Percentiles rank a stretch among this genome's conserved stretches.
Conservation (phyloP, 2,329 filamentous ascomycete genomes). For the Colletotrichum chrysophilum region DNA sequence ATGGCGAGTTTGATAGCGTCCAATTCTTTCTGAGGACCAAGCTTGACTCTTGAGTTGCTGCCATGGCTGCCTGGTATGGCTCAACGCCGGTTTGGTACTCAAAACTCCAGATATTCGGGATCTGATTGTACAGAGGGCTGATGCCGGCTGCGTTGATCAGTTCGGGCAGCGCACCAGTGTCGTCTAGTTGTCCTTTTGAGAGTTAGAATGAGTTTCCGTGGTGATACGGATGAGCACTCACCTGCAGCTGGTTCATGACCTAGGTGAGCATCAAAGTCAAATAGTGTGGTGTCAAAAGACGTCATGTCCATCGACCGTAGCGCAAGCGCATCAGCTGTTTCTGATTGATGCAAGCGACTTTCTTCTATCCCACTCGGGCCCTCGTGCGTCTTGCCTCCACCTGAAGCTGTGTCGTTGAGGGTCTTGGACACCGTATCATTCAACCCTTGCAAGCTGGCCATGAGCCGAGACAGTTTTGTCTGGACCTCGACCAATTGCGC, state of each 20-base stretch:
- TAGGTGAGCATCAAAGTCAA: not conserved
- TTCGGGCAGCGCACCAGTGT: not conserved
- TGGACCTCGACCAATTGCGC: slow-evolving; percentile 33
- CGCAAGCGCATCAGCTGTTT: not conserved
- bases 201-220: not conserved
- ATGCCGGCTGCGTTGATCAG: slow-evolving; percentile 7
- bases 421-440: slow-evolving; percentile 28
- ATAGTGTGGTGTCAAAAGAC: not conserved
- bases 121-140: slow-evolving; percentile 26
- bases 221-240: not conserved
- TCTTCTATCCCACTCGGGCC: not conserved
- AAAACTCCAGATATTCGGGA: slow-evolving; percentile 34
- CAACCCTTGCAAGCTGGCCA: slow-evolving; percentile 29
- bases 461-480: slow-evolving; percentile 26
- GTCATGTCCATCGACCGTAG: not conserved
- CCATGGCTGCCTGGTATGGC: slow-evolving; percentile 29
- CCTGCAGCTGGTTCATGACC: not conserved
- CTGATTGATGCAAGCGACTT: not conserved
- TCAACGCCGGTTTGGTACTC: slow-evolving; percentile 35
- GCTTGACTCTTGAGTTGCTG: slow-evolving; percentile 25
- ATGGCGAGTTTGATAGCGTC: slow-evolving; percentile 31
- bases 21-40: slow-evolving; percentile 29
- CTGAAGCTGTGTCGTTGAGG: slow-evolving; percentile 22
- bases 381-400: not conserved
- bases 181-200: not conserved